phyloP scores from a whole-genome alignment of 148 eudicot genomes.

The Chenopodium album region DNA sequence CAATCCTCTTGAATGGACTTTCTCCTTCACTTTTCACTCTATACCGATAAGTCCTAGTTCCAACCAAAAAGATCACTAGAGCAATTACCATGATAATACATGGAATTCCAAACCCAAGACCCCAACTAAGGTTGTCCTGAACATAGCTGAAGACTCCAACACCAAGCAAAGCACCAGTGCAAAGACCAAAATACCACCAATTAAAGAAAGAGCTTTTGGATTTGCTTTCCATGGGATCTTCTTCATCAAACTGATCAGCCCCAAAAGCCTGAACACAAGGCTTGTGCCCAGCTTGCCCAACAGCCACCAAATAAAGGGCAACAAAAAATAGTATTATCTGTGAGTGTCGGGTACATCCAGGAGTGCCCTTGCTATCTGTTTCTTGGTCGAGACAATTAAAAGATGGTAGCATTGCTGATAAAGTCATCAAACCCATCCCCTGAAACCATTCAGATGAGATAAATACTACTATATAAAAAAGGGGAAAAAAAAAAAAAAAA shows the following conservation, averaged over 20 bases:
- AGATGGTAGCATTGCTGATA: conserved; percentile 51
- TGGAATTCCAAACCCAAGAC: too few relatives aligned
- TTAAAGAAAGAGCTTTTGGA: conserved; percentile 34
- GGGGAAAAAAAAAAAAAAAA: too few relatives aligned
- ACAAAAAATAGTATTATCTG: conserved; percentile 23
- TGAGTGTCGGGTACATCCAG: background rate
- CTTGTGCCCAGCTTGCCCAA: conserved; percentile 73
- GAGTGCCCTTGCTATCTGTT: background rate
- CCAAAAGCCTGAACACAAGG: conserved; percentile 88
- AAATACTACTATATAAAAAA: too few relatives aligned
- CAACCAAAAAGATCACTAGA: too few relatives aligned
- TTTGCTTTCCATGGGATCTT: conserved; percentile 47
- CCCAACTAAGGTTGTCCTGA: background rate
- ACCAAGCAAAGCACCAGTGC: conserved; percentile 33
- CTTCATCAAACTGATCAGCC: conserved; percentile 77
- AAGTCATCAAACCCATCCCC: conserved; percentile 57
- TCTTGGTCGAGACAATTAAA: background rate
- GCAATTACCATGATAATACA: too few relatives aligned
- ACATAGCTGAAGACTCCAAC: conserved; percentile 40
- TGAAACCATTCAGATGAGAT: background rate
- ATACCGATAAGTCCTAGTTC: too few relatives aligned
- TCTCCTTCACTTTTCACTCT: conserved; percentile 23
- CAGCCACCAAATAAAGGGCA: conserved; percentile 57
- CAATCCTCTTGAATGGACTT: conserved; percentile 55
- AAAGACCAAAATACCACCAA: conserved; percentile 70